Evolutionary conservation across 2,329 filamentous ascomycete genomes (phyloP).

Genomic region (Penicillium sp.): DNA sequence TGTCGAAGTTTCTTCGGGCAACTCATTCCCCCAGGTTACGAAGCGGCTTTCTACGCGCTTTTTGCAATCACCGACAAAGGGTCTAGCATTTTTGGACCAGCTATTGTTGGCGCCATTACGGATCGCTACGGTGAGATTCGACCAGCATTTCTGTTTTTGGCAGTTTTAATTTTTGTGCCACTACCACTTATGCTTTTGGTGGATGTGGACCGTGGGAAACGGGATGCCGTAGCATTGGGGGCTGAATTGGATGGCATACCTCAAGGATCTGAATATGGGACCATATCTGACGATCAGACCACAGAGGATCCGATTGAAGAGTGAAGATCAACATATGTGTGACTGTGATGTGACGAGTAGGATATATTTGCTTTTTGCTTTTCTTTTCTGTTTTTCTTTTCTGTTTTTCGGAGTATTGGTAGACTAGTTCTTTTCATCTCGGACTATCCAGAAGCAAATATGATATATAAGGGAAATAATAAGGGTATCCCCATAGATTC

Average conservation of each 20-base stretch:
- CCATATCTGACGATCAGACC: slow-evolving; percentile 10
- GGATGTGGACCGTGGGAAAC: slow-evolving; percentile 74
- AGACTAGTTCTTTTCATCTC: not conserved
- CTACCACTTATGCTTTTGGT: slow-evolving; percentile 82
- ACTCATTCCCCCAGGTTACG: slow-evolving; percentile 87
- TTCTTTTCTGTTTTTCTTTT: no score
- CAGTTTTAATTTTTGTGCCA: slow-evolving; percentile 76
- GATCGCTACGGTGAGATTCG: slow-evolving; percentile 77
- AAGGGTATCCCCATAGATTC: not conserved
- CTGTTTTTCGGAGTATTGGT: not conserved
- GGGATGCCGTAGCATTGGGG: slow-evolving; percentile 64
- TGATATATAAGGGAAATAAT: not conserved
- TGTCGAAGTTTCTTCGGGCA: slow-evolving; percentile 91
- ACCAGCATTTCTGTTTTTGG: slow-evolving; percentile 89
- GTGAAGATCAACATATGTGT: not conserved
- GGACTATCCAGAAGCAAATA: not conserved
- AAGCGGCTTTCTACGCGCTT: slow-evolving; percentile 92
- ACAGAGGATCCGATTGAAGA: not conserved
- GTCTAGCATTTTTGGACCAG: slow-evolving; percentile 87
- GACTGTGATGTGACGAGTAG: not conserved
- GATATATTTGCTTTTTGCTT: not conserved
- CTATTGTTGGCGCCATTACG: slow-evolving; percentile 89
- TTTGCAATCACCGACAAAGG: slow-evolving; percentile 99
- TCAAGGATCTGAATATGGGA: slow-evolving; percentile 25
- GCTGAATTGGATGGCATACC: slow-evolving; percentile 44